A percentile compares a stretch with the other conserved stretches of the same genome.
These are phyloP conservation scores for Lactarius pseudohatsudake DNA, from an alignment of 768 basidiomycete genomes.

Conservation along the genomic window DNA sequence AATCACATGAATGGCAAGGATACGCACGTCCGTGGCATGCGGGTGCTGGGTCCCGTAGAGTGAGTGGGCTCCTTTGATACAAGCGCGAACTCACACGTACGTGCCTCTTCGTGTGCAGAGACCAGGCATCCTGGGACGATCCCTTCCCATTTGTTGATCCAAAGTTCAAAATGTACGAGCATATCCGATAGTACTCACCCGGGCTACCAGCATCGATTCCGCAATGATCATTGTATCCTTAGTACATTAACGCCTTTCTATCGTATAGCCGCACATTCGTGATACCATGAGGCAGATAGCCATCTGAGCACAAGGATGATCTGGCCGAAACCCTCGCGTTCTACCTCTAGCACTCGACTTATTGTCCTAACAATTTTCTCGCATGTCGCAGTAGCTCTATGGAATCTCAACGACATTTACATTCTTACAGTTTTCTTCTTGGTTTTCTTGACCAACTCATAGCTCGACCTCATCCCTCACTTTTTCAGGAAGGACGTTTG, in stretches of 20 bases:
- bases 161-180: constrained; percentile 30
- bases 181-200: constrained; percentile 22
- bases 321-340: not conserved
- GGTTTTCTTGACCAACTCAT: too few relatives aligned
- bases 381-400: too few relatives aligned
- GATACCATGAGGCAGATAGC: constrained; percentile 4
- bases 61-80: constrained; percentile 39
- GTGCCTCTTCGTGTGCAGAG: constrained; percentile 35
- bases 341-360: not conserved
- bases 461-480: too few relatives aligned
- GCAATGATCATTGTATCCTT: not conserved
- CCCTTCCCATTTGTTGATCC: constrained; percentile 29
- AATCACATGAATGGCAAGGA: constrained; percentile 99
- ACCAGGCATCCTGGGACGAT: constrained; percentile 30
- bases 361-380: not conserved
- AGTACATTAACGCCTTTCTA: not conserved
- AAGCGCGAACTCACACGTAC: not conserved
- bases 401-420: too few relatives aligned
- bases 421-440: too few relatives aligned
- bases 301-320: not conserved
- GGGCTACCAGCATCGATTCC: not conserved
- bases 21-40: constrained; percentile 92
- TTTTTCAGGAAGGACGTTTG: too few relatives aligned
- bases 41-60: constrained; percentile 84
- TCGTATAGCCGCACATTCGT: not conserved